Conservation (phyloP, 169 alveolate genomes). For the Eimeria necatrix region DNA sequence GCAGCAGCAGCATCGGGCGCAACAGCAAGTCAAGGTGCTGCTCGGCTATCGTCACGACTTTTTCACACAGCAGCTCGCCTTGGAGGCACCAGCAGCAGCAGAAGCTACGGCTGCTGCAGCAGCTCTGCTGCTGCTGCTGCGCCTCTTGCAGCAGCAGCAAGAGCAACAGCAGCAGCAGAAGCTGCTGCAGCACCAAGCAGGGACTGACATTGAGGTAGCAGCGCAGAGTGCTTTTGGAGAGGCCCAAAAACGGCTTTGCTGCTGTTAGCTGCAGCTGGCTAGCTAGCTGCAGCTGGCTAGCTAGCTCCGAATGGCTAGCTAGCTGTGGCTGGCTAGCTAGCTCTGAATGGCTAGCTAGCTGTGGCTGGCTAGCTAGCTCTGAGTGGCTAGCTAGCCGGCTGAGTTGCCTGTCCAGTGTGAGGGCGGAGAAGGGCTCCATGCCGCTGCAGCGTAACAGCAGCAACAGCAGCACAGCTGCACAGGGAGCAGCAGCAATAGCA, state of each 20-base stretch:
- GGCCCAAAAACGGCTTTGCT: constrained; percentile 48
- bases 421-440: constrained; percentile 54
- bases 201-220: constrained; percentile 32
- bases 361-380: constrained; percentile 10
- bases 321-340: constrained; percentile 16
- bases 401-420: background rate
- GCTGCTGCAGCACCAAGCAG: background rate
- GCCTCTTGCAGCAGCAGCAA: constrained; percentile 5
- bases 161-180: background rate
- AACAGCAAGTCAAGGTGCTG: background rate
- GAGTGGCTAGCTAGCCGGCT: background rate
- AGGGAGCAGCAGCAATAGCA: background rate
- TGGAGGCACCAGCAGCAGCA: background rate
- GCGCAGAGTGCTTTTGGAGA: constrained; percentile 36
- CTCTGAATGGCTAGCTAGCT: constrained; percentile 2
- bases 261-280: background rate
- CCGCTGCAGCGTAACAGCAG: constrained; percentile 67
- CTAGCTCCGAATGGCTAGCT: background rate
- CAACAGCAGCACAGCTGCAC: constrained; percentile 22
- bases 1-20: background rate
- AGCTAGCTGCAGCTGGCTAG: constrained; percentile 44
- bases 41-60: background rate
- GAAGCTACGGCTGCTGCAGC: background rate
- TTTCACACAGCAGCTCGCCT: background rate
- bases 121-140: background rate